Evolutionary conservation across 345 rosid genomes (phyloP).

Genomic region (Hibiscus syriacus): DNA sequence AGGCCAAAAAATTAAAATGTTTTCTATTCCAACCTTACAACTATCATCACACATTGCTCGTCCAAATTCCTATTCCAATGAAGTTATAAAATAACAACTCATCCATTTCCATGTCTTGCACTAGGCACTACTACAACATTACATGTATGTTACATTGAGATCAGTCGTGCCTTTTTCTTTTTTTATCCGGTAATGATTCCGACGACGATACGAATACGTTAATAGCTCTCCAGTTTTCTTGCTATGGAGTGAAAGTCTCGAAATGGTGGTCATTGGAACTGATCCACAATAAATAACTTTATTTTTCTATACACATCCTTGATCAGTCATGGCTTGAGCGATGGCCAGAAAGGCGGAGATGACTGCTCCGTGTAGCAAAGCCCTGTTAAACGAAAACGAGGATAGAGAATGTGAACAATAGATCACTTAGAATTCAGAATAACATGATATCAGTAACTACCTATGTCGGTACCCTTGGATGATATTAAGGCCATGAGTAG

Average conservation of each 20-base stretch:
- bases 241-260: not conserved
- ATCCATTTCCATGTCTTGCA: not conserved
- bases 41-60: conserved; percentile 1
- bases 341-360: conserved; percentile 83
- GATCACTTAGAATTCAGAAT: not conserved
- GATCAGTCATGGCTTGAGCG: conserved; percentile 97
- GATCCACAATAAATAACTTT: not conserved
- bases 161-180: not conserved
- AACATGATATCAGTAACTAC: not conserved
- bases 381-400: conserved; percentile 33
- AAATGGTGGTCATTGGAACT: not conserved
- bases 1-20: not conserved
- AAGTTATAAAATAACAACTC: not conserved
- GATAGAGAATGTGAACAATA: not conserved
- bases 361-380: conserved; percentile 84
- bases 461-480: not conserved
- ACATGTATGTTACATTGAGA: conserved; percentile 22
- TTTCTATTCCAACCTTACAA: conserved; percentile 16
- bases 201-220: not conserved
- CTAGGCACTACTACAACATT: conserved; percentile 8
- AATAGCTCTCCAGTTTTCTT: conserved; percentile 5
- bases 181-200: not conserved
- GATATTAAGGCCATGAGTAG: too few relatives aligned
- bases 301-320: conserved; percentile 74
- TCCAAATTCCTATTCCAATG: conserved; percentile 7